Percentiles rank a stretch among this genome's conserved stretches.
These are phyloP conservation scores for Fusarium sp. DNA, from an alignment of 2,329 filamentous ascomycete species.

Conservation along the genomic window DNA sequence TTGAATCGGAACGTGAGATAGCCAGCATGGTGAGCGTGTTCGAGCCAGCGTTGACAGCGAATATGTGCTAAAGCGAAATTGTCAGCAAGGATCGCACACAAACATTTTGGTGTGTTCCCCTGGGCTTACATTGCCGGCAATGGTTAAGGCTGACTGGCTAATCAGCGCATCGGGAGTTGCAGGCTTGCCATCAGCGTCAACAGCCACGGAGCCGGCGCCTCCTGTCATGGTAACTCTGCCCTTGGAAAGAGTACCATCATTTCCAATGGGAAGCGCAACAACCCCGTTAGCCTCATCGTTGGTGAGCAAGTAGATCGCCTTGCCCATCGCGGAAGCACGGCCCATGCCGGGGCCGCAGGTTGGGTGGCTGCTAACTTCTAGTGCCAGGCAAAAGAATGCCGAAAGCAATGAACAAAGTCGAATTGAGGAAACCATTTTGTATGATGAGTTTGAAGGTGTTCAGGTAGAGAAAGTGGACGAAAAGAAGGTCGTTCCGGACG, in stretches of 20 bases:
- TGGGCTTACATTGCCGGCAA: slow-evolving; percentile 60
- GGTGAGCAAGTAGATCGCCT: slow-evolving; percentile 67
- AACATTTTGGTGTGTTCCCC: too few relatives aligned
- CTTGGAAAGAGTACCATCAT: slow-evolving; percentile 59
- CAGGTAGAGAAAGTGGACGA: neutral
- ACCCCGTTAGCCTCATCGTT: slow-evolving; percentile 64
- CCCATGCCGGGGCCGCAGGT: neutral
- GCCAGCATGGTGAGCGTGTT: slow-evolving; percentile 64
- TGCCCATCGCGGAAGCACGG: slow-evolving; percentile 32
- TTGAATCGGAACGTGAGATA: slow-evolving; percentile 56
- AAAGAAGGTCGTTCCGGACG: neutral
- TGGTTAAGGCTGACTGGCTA: slow-evolving; percentile 61
- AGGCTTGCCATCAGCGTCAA: slow-evolving; percentile 53
- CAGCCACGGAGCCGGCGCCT: slow-evolving; percentile 57
- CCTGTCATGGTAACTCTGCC: slow-evolving; percentile 59
- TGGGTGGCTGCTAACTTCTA: neutral
- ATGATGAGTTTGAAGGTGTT: neutral
- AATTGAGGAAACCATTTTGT: neutral
- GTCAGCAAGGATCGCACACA: neutral
- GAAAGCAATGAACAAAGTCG: neutral
- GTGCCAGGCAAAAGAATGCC: neutral
- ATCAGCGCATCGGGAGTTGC: slow-evolving; percentile 63
- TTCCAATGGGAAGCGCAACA: slow-evolving; percentile 60
- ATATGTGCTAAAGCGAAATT: slow-evolving; percentile 56
- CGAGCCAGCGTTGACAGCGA: slow-evolving; percentile 65